Base-by-base conservation (phyloP, 148 eudicot genomes). In the Hydrangea macrophylla region DNA sequence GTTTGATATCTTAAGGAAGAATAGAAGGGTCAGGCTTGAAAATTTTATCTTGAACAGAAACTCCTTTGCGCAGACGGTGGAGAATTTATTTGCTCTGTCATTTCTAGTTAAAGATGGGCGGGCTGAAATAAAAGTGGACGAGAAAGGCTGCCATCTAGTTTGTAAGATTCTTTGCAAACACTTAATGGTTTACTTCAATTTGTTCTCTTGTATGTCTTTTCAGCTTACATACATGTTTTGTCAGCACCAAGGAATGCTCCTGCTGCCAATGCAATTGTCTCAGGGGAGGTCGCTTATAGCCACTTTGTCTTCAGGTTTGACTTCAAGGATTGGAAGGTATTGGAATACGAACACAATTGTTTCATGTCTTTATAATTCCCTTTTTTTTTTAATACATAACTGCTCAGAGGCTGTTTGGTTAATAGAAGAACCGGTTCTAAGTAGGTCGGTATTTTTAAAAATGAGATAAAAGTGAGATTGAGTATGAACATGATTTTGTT, bases 201-300 rank as follows among this genome's bases (percentile, higher is more conserved):
- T 37, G 36, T 2, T 58, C 8, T 11, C 45, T n/a, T 56, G 58
- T 42, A 55, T 58, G 33, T 33, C 32, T n/a, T n/a, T n/a, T 58
- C 44, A 45, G 2, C 33, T 74, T 51, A 20, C 51, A 6, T 60
- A 1, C 25, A n/a, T n/a, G 11, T 45, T 40, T 62, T 57, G 42
- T n/a, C 84, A 94, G 99, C 80, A 22, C 96, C 97, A 31, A 88
- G 79, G 75, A 94, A 94, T 82, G 96, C 99, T 60, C 97, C 99
- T 40, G 85, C 89, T 82, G 86, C 96, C 7, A 76, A 70, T 79
- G 82, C 86, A 9, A 75, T 94, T 55, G 78, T 76, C 62, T 85
- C 96, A 39, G 92, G 97, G 61, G 79, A 79, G 75, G 91, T 86
- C 72, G 67, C 87, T 35, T 91, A 84, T 60, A 53, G 76, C 60